A percentile compares a stretch with the other conserved stretches of the same genome.
phyloP scores from a whole-genome alignment of 2,329 filamentous ascomycete species.

The Coniella vitis region DNA sequence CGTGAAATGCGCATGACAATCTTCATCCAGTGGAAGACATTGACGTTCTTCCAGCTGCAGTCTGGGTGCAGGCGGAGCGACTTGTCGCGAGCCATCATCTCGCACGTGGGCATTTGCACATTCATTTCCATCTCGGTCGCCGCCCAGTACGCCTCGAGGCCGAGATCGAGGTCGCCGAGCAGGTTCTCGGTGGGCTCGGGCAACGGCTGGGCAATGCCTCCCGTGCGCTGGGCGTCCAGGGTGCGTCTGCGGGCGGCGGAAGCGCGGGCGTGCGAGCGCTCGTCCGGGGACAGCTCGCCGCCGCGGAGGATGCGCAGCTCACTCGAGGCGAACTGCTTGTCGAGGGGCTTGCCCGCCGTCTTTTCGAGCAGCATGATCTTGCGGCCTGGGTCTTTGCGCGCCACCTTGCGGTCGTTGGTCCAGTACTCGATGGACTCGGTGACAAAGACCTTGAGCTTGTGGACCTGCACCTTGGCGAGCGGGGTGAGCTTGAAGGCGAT shows the following conservation, averaged over 20 bases:
- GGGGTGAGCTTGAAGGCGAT: conserved; percentile 93
- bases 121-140: conserved; percentile 93
- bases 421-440: conserved; percentile 90
- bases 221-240: conserved; percentile 39
- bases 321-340: conserved; percentile 66
- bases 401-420: conserved; percentile 77
- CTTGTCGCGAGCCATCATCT: conserved; percentile 72
- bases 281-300: conserved; percentile 58
- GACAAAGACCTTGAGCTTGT: conserved; percentile 84
- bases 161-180: conserved; percentile 69
- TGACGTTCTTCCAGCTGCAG: conserved; percentile 88
- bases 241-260: conserved; percentile 45
- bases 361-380: conserved; percentile 89
- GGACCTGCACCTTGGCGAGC: conserved; percentile 85
- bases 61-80: conserved; percentile 69
- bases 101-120: conserved; percentile 83
- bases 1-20: conserved; percentile 90
- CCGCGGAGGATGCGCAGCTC: conserved; percentile 71
- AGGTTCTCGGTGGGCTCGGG: conserved; percentile 60
- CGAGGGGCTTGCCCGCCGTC: conserved; percentile 68
- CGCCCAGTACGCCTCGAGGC: conserved; percentile 66
- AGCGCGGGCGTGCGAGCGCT: conserved; percentile 42
- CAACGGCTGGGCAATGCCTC: conserved; percentile 34
- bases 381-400: conserved; percentile 73
- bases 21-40: conserved; percentile 97